Conservation (phyloP, 2,329 filamentous ascomycete genomes). For the Phaeosphaeriaceae sp. region DNA sequence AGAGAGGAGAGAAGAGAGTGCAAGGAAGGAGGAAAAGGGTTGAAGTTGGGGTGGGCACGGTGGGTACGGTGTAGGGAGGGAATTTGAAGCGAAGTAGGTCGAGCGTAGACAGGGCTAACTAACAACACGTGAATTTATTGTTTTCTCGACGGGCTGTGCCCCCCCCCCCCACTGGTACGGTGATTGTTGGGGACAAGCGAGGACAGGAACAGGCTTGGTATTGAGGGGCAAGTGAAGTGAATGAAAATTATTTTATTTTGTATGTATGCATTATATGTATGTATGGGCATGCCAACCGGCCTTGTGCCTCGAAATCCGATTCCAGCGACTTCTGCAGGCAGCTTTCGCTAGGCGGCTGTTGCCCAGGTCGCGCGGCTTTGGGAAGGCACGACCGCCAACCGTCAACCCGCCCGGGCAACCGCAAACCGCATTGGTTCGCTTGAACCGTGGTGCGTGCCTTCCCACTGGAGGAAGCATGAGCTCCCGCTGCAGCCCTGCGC, state of each 20-base stretch:
- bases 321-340: background rate
- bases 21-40: too few species aligned
- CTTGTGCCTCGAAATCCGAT: too few species aligned
- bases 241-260: too few species aligned
- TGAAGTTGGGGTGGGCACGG: conserved; percentile 42
- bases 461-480: conserved; percentile 1
- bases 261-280: too few species aligned
- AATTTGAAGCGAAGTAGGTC: conserved; percentile 48
- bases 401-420: too few species aligned
- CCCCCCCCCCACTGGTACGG: too few species aligned
- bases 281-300: too few species aligned
- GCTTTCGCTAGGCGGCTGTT: conserved; percentile 5
- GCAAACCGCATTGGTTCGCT: conserved; percentile 9
- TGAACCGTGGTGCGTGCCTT: conserved; percentile 10
- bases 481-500: conserved; percentile 7
- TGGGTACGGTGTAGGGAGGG: conserved; percentile 43
- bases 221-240: too few species aligned
- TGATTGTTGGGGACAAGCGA: conserved; percentile 24
- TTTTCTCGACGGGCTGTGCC: conserved; percentile 38
- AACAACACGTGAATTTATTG: conserved; percentile 49
- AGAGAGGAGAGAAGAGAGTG: conserved; percentile 23
- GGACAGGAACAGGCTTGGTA: conserved; percentile 20
- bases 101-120: conserved; percentile 45
- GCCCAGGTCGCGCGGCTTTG: conserved; percentile 1
- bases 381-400: conserved; percentile 5